Evolutionary conservation across 2,329 filamentous ascomycete genomes (phyloP).

Genomic region (Periconia macrospinosa): DNA sequence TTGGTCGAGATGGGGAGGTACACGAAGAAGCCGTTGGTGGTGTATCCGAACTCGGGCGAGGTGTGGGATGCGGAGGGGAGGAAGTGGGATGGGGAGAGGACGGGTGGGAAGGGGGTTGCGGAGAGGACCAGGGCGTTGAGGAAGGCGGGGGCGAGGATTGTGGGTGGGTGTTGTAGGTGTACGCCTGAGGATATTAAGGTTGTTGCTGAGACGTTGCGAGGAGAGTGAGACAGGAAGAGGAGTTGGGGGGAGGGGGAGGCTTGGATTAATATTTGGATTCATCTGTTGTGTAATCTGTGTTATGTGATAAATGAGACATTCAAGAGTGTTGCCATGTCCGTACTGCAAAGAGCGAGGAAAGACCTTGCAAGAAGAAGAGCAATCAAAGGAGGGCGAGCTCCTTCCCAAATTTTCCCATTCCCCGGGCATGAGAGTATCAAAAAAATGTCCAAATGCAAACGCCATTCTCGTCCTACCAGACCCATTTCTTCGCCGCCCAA

Average conservation of each 20-base stretch:
- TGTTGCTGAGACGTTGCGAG: slow-evolving; percentile 29
- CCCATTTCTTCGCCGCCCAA: background rate
- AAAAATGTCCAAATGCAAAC: background rate
- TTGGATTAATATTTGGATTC: background rate
- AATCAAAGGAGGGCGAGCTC: no score
- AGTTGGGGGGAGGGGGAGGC: background rate
- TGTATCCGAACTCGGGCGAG: slow-evolving; percentile 54
- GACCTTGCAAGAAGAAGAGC: no score
- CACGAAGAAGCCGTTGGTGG: slow-evolving; percentile 39
- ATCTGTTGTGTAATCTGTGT: no score
- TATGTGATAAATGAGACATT: no score
- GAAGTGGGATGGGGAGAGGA: slow-evolving; percentile 35
- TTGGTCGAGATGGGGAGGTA: slow-evolving; percentile 32
- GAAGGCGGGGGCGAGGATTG: slow-evolving; percentile 43
- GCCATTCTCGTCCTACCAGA: background rate
- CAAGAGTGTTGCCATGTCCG: no score
- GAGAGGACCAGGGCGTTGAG: slow-evolving; percentile 37
- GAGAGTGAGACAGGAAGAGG: background rate
- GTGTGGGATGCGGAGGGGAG: slow-evolving; percentile 47
- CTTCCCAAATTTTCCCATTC: no score
- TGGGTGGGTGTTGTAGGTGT: slow-evolving; percentile 54
- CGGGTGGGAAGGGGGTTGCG: slow-evolving; percentile 24
- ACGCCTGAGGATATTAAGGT: slow-evolving; percentile 45
- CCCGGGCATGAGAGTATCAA: background rate
- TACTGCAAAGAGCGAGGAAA: no score